These are phyloP conservation scores for Aspergillus aculeatinus DNA, from an alignment of 2,329 filamentous ascomycete species.

Conservation along the genomic window DNA sequence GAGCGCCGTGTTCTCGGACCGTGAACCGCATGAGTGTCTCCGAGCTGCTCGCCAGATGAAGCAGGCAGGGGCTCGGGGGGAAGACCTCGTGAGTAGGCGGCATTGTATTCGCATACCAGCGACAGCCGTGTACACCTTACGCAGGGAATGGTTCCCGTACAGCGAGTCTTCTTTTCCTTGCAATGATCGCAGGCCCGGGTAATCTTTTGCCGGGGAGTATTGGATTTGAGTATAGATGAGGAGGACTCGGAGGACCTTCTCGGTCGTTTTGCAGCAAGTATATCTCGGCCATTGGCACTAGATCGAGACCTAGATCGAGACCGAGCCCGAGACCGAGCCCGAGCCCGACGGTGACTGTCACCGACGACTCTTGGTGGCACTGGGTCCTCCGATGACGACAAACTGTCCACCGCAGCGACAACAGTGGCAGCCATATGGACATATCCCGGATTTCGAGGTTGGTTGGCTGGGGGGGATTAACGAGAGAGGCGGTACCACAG, in stretches of 20 bases:
- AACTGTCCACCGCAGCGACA: neutral
- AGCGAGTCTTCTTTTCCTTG: constrained; percentile 41
- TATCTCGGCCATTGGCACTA: neutral
- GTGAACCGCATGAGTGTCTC: neutral
- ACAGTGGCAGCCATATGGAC: neutral
- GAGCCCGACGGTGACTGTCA: neutral
- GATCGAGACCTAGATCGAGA: neutral
- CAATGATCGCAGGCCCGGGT: constrained; percentile 41
- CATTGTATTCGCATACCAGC: constrained; percentile 37
- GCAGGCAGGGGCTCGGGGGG: constrained; percentile 35
- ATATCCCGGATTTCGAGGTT: too few species aligned
- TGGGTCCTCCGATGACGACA: neutral
- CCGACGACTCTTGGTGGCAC: neutral
- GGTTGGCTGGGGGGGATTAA: too few species aligned
- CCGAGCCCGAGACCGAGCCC: too few species aligned
- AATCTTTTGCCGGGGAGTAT: constrained; percentile 35
- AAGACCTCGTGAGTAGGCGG: constrained; percentile 37
- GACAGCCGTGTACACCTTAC: constrained; percentile 34
- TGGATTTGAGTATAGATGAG: constrained; percentile 17
- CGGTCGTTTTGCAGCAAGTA: constrained; percentile 22
- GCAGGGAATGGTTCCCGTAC: constrained; percentile 39
- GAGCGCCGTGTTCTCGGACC: constrained; percentile 10
- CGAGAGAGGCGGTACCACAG: too few species aligned
- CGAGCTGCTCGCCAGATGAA: constrained; percentile 15
- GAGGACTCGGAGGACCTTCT: constrained; percentile 30